Evolutionary conservation across 192 early-diverging fungal genomes (phyloP), one percentile per base, ranked within the genome.

Genomic region (Pilaira anomala): DNA sequence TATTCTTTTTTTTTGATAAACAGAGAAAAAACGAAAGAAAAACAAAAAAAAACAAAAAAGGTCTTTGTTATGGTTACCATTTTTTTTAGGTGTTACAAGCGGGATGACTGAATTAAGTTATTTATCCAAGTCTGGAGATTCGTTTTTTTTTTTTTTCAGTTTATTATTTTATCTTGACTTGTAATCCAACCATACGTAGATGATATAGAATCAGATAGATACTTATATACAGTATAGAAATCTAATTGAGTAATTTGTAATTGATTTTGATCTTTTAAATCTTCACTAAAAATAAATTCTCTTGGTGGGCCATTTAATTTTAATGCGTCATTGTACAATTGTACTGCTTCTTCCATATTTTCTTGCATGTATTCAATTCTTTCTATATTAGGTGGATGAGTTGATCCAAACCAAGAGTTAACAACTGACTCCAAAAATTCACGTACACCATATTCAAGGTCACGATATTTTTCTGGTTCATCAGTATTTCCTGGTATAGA

Each of bases 321-420:
- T 26, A 76, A 24, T 0, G 68, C 3, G 0, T 76, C 61, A 19
- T 65, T 30, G 7, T 76, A 76, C 2, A 76, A 1, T 41, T 11
- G 3, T 12, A 63, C 14, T 9, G 74, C 74, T 44, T 59, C 65
- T 19, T 66, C 60, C 51, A 76, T 62, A 41, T 76, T 49, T 24
- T 71, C 62, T 12, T 19, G 52, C 65, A 76, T 70, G 14, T 76
- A 71, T 7, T 59, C 63, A 2, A 76, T 8, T 2, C 74, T 65
- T 26, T 76, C 74, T 29, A 30, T 19, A 46, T 62, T 76, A 7
- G 74, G 74, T 16, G 74, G 74, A 64, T 76, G 74, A 9, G 53
- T 71, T 0, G 68, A 69, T 26, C 74, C 74, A 67, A 76, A 76
- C 67, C 74, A 76, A 13, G 54, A 44, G 13, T 33, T 56, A 7